Evolutionary conservation across 768 basidiomycete species (phyloP), one percentile per base, ranked within the genome.

Genomic region (Hygrocybe punicea): DNA sequence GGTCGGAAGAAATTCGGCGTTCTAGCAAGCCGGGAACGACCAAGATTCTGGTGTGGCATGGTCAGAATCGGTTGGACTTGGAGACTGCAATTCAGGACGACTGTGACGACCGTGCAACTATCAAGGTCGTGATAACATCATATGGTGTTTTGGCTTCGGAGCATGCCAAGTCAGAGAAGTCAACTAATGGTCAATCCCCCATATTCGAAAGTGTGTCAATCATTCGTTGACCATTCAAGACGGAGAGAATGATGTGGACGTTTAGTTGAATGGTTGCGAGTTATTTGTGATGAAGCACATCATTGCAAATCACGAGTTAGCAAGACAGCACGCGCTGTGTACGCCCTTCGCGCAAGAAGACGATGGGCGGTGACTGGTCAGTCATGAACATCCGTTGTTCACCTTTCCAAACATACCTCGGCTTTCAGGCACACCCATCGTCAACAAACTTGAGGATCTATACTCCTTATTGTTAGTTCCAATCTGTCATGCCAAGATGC

Each of bases 201-300:
- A 73, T 91, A 3, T 94, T 89, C 65, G 86, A 92, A 67, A 80
- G 89, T 89, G 58, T 62, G 81, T 68, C 8, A 1, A 24, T 34
- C 10, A 9, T 33, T 33, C 11, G 19, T 59, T 51, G 49, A 25
- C 39, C 16, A 23, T 24, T 24, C 42, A 16, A 17, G 13, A 17
- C 24, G 19, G 55, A 16, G 16, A 17, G 10, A 50, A 13, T 34
- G 23, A 51, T 56, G 17, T 11, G 4, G 17, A 16, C 11, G 49
- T 53, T 47, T 29, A 93, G 91, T 86, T 39, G 81, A 87, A 59
- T 94, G 90, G 91, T 76, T 90, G 52, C 80, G 89, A 51, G 80
- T 92, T 14, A 82, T 96, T 34, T 79, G 95, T 7, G 96, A 98
- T 65, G 96, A 98, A 71, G 96, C 96, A 2, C 96, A 98, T 70